Base-by-base conservation (phyloP, 805 yeast genomes). In the Zygosaccharomyces pseudorouxii region DNA sequence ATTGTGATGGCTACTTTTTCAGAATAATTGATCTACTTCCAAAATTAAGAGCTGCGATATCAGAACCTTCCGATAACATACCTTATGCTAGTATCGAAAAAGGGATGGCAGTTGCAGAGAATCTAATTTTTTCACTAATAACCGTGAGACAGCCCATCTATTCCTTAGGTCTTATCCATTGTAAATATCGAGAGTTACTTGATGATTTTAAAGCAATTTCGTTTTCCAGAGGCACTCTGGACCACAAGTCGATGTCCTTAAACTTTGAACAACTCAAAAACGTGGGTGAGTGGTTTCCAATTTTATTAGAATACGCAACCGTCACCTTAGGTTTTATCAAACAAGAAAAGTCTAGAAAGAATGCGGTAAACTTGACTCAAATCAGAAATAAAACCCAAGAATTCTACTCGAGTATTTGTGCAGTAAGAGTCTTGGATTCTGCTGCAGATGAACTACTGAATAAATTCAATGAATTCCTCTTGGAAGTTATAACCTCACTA, bases 1-100 rank as follows among this genome's bases (percentile, higher is more conserved):
- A 72, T 0, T 84, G 83, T 57, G 77, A 73, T 57, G 54, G 62
- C 0, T 77, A 78, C 56, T 89, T 80, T 67, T 86, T 78, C 70
- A 74, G 87, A 51, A 65, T 88, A 7, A 67, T 93, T 31, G 98
- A 93, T 57, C 61, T 90, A 23, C 66, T 92, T 38, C 97, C 97
- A 3, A 74, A 92, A 40, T 69, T 92, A 48, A 76, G 96, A 58
- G 76, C 82, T 16, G 70, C 86, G 2, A 81, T 83, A 9, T 65
- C 80, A 1, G 72, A 72, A 11, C 78, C 82, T 11, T 77, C 82
- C 7, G 84, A 80, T 6, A 97, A 89, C 57, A 80, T 87, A 20
- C 93, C 97, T 3, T 35, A 51, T 10, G 71, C 77, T 2, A 95
- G 86, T 61, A 77, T 86, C 27, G 85, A 81, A 52, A 83, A 82